Conservation (phyloP, 1,284 basidiomycete genomes). For the Cryptococcus maquisensis region DNA sequence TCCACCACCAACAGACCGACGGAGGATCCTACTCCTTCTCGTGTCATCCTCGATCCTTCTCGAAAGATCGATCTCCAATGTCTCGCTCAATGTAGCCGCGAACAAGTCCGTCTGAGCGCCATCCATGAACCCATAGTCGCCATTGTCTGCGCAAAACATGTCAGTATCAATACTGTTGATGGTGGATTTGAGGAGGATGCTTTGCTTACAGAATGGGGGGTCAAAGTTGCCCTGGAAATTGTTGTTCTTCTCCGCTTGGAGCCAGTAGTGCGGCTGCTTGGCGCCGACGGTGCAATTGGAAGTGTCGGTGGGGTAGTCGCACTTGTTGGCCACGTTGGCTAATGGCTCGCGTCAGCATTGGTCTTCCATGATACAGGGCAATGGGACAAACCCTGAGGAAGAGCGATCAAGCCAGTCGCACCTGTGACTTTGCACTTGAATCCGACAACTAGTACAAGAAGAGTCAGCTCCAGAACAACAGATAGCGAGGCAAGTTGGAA, state of each 20-base stretch:
- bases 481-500: too few relatives aligned
- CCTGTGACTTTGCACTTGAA: constrained; percentile 43
- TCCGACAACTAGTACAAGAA: constrained; percentile 25
- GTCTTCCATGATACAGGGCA: not conserved
- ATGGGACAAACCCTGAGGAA: constrained; percentile 33
- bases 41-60: not conserved
- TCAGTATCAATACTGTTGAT: not conserved
- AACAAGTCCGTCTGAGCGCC: constrained; percentile 50
- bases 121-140: constrained; percentile 45
- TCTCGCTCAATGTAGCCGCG: constrained; percentile 7
- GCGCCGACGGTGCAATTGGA: constrained; percentile 40
- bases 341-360: not conserved
- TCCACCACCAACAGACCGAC: not conserved
- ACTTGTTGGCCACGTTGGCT: constrained; percentile 40
- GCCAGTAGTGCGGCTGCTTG: constrained; percentile 44
- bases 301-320: constrained; percentile 31
- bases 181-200: not conserved
- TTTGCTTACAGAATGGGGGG: constrained; percentile 36
- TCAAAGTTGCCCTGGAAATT: constrained; percentile 36
- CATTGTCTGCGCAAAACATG: constrained; percentile 31
- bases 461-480: too few relatives aligned
- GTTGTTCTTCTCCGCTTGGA: constrained; percentile 35
- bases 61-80: not conserved
- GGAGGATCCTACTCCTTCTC: not conserved
- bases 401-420: constrained; percentile 24